Evolutionary conservation across 2,329 filamentous ascomycete species (phyloP).

Genomic region (Penicillium sp.): DNA sequence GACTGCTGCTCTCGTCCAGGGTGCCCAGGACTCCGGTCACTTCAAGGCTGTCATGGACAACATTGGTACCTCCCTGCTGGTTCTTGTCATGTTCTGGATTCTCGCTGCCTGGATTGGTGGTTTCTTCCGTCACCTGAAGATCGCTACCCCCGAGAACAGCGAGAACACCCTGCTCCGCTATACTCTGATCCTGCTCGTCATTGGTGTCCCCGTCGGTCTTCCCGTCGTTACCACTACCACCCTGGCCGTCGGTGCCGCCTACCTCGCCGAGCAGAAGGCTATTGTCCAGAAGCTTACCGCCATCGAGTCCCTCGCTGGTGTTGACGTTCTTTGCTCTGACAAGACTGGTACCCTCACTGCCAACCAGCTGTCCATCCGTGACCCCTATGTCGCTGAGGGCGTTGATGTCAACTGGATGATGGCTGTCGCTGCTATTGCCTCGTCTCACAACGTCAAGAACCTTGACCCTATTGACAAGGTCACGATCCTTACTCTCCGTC

Average conservation of each 20-base stretch:
- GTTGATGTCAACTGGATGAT: conserved; percentile 83
- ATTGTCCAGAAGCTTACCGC: conserved; percentile 78
- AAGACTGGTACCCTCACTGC: conserved; percentile 69
- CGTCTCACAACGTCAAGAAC: conserved; percentile 75
- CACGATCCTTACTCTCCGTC: conserved; percentile 70
- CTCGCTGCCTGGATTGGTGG: conserved; percentile 72
- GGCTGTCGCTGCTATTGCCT: conserved; percentile 72
- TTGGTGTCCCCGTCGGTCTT: conserved; percentile 76
- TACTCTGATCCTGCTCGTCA: conserved; percentile 68
- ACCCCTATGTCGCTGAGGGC: conserved; percentile 72
- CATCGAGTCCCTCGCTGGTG: conserved; percentile 71
- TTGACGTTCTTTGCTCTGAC: conserved; percentile 76
- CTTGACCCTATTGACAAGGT: conserved; percentile 78
- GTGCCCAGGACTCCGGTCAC: conserved; percentile 71
- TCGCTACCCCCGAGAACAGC: conserved; percentile 51
- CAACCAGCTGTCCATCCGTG: conserved; percentile 68
- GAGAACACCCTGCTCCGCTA: conserved; percentile 66
- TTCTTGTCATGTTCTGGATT: conserved; percentile 75
- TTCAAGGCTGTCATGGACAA: conserved; percentile 84
- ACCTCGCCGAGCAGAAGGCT: conserved; percentile 72
- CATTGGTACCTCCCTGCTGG: conserved; percentile 70
- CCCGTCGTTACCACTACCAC: conserved; percentile 76
- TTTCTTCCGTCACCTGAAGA: conserved; percentile 69
- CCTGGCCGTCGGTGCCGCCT: conserved; percentile 71
- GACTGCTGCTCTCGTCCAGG: conserved; percentile 70